phyloP scores from a whole-genome alignment of 2,329 filamentous ascomycete species.

The Fusarium haematococcum region DNA sequence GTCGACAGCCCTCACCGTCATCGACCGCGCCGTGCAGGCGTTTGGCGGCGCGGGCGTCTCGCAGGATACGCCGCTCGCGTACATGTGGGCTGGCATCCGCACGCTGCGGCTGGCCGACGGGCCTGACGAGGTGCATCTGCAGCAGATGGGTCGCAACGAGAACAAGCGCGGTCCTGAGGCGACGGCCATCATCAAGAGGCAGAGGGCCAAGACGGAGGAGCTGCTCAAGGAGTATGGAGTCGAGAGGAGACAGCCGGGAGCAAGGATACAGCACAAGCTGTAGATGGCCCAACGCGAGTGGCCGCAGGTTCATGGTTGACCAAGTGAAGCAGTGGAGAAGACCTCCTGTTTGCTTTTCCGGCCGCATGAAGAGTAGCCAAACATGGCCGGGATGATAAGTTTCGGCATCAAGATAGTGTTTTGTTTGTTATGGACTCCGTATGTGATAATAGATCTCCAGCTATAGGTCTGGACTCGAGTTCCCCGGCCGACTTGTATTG shows the following conservation, averaged over 20 bases:
- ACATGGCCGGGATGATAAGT: neutral
- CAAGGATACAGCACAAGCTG: slow-evolving; percentile 62
- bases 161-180: slow-evolving; percentile 75
- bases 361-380: neutral
- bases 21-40: slow-evolving; percentile 93
- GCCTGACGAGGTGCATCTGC: slow-evolving; percentile 93
- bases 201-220: slow-evolving; percentile 73
- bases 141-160: slow-evolving; percentile 85
- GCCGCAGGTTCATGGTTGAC: slow-evolving; percentile 21
- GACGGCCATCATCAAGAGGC: slow-evolving; percentile 70
- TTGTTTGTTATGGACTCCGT: neutral
- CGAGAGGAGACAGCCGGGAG: slow-evolving; percentile 61
- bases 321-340: slow-evolving; percentile 23
- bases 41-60: slow-evolving; percentile 92
- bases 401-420: neutral
- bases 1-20: slow-evolving; percentile 82
- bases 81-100: slow-evolving; percentile 83
- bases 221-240: slow-evolving; percentile 71
- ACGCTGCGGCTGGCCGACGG: slow-evolving; percentile 91
- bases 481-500: slow-evolving; percentile 7
- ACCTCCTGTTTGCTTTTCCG: slow-evolving; percentile 8
- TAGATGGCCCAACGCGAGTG: slow-evolving; percentile 38
- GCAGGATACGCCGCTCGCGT: slow-evolving; percentile 93
- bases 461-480: neutral
- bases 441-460: slow-evolving; percentile 3